Percentiles rank a stretch among this genome's conserved stretches.
Conservation (phyloP, 192 early-diverging fungal species). For the Linderina pennispora region DNA sequence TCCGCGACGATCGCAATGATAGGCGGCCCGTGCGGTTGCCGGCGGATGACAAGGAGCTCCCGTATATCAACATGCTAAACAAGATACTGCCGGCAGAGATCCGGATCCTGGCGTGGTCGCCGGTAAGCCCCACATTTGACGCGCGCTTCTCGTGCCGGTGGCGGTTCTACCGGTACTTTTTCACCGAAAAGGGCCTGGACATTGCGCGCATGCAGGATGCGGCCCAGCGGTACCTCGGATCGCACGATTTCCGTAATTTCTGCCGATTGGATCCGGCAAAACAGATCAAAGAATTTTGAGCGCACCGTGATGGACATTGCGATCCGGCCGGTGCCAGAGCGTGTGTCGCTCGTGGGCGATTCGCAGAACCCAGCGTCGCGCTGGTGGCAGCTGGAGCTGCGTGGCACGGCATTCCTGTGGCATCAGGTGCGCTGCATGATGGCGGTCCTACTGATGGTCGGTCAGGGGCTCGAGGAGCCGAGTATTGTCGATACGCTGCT, state of each 20-base stretch:
- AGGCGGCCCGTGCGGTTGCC: conserved; percentile 17
- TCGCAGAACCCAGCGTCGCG: conserved; percentile 5
- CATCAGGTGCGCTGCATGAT: conserved; percentile 98
- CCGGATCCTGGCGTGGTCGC: conserved; percentile 86
- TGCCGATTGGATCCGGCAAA: conserved; percentile 91
- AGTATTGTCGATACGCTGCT: conserved; percentile 62
- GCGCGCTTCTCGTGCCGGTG: conserved; percentile 81
- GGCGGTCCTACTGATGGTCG: conserved; percentile 80
- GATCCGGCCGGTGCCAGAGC: conserved; percentile 46
- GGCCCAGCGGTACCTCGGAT: conserved; percentile 62
- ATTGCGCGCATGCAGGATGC: conserved; percentile 72
- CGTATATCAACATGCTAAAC: conserved; percentile 81
- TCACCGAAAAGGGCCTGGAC: conserved; percentile 57
- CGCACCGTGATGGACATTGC: conserved; percentile 61
- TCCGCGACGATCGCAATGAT: conserved; percentile 20
- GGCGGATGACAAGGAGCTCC: conserved; percentile 51
- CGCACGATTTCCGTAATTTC: conserved; percentile 93
- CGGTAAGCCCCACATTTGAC: conserved; percentile 68
- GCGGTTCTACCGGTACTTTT: conserved; percentile 91
- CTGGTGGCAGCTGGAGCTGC: conserved; percentile 64
- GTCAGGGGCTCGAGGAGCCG: conserved; percentile 70
- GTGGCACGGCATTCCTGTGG: conserved; percentile 91
- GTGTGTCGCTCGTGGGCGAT: conserved; percentile 25
- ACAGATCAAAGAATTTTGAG: conserved; percentile 70
- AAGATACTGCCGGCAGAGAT: conserved; percentile 81